phyloP scores from a whole-genome alignment of 495 filamentous ascomycete genomes.

The Penicillium fimorum region DNA sequence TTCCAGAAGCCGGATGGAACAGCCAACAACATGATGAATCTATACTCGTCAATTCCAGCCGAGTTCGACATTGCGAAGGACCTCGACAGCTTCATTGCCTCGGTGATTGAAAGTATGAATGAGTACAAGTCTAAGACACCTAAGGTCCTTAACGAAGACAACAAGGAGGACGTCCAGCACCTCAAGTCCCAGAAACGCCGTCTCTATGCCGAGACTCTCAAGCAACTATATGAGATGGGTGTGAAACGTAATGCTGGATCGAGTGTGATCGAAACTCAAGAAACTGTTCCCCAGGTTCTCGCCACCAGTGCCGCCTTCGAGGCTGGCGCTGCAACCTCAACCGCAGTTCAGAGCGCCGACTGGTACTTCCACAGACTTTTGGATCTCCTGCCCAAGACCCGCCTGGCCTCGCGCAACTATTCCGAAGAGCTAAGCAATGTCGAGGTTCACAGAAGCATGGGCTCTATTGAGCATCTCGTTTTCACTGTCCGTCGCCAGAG shows the following conservation, averaged over 20 bases:
- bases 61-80: constrained; percentile 57
- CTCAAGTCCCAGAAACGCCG: constrained; percentile 89
- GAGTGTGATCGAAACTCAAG: constrained; percentile 67
- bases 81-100: constrained; percentile 63
- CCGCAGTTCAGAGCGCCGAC: constrained; percentile 48
- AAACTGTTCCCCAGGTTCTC: constrained; percentile 65
- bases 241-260: constrained; percentile 74
- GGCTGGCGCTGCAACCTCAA: constrained; percentile 18
- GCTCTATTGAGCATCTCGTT: constrained; percentile 79
- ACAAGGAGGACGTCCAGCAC: constrained; percentile 75
- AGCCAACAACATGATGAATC: constrained; percentile 58
- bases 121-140: constrained; percentile 81
- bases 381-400: constrained; percentile 64
- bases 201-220: constrained; percentile 83
- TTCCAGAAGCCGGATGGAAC: constrained; percentile 68
- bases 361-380: constrained; percentile 76
- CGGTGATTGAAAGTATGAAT: constrained; percentile 64
- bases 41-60: constrained; percentile 50
- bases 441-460: constrained; percentile 73
- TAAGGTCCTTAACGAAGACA: constrained; percentile 71
- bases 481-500: constrained; percentile 68
- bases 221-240: constrained; percentile 80
- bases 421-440: constrained; percentile 78
- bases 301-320: constrained; percentile 45
- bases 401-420: constrained; percentile 64